These are phyloP conservation scores for Chernovozyma sophiae-reginae DNA, from an alignment of 1,139 yeast genomes.

Conservation along the genomic window DNA sequence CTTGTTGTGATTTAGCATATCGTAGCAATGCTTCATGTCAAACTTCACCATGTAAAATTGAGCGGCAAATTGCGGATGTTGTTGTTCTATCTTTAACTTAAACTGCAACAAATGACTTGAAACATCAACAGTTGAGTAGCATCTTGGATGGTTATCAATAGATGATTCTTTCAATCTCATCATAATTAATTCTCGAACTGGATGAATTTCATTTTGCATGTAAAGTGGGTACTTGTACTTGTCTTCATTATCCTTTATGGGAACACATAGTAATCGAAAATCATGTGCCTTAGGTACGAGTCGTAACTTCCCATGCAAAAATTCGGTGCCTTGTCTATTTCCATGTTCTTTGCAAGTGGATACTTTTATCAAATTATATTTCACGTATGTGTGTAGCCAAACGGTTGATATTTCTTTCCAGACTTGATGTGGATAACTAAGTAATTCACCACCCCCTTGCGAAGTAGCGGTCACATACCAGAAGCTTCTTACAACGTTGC, in stretches of 20 bases:
- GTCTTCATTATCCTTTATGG: slow-evolving; percentile 23
- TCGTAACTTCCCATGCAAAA: slow-evolving; percentile 32
- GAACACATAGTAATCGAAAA: slow-evolving; percentile 59
- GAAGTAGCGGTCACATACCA: slow-evolving; percentile 69
- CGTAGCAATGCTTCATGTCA: slow-evolving; percentile 79
- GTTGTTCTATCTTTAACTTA: not conserved
- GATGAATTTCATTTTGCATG: slow-evolving; percentile 18
- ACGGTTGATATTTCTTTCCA: slow-evolving; percentile 50
- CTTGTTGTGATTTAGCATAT: slow-evolving; percentile 55
- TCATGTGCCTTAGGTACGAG: slow-evolving; percentile 55
- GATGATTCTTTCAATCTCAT: slow-evolving; percentile 9
- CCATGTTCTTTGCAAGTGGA: slow-evolving; percentile 6
- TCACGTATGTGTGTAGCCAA: slow-evolving; percentile 40
- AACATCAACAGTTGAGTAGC: slow-evolving; percentile 27
- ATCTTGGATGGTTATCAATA: slow-evolving; percentile 5
- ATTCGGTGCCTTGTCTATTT: slow-evolving; percentile 7
- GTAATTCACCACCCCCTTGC: slow-evolving; percentile 19
- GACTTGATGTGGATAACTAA: slow-evolving; percentile 54
- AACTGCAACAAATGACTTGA: slow-evolving; percentile 3
- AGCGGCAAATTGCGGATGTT: not conserved
- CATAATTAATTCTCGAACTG: slow-evolving; percentile 17
- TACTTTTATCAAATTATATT: slow-evolving; percentile 20
- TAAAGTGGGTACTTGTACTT: slow-evolving; percentile 15
- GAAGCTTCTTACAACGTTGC: slow-evolving; percentile 45
- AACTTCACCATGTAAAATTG: slow-evolving; percentile 53